Percentiles rank a stretch among this genome's conserved stretches.
phyloP scores from a whole-genome alignment of 495 filamentous ascomycete species.

The Aspergillus egyptiacus region DNA sequence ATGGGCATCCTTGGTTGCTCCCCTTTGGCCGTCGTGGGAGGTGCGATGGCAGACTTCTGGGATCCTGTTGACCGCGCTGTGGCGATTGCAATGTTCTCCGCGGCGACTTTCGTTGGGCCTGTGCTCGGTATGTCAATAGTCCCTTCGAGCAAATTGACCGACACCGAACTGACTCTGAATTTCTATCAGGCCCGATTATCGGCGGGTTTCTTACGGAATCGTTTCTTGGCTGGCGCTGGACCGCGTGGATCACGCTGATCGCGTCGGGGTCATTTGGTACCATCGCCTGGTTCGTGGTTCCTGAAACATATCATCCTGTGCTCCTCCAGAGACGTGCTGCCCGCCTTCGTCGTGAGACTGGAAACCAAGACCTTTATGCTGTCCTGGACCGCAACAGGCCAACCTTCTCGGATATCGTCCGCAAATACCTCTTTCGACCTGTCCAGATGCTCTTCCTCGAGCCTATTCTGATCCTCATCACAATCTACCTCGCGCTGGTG shows the following conservation, averaged over 20 bases:
- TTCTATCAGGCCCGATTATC: conserved; percentile 20
- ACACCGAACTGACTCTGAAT: conserved; percentile 9
- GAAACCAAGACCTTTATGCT: conserved; percentile 56
- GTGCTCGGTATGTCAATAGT: conserved; percentile 37
- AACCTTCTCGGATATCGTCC: conserved; percentile 38
- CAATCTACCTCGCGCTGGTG: conserved; percentile 45
- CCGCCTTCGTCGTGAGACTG: conserved; percentile 52
- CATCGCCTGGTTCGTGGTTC: conserved; percentile 45
- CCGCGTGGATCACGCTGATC: conserved; percentile 59
- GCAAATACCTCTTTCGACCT: conserved; percentile 53
- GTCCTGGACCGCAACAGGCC: conserved; percentile 51
- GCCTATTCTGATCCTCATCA: conserved; percentile 53
- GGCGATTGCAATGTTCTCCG: conserved; percentile 52
- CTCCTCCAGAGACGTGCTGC: conserved; percentile 53
- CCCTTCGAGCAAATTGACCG: not conserved
- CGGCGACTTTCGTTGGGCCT: conserved; percentile 52
- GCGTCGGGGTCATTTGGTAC: conserved; percentile 44
- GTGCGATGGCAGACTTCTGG: conserved; percentile 58
- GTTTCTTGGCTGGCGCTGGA: conserved; percentile 60
- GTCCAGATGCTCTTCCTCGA: conserved; percentile 54
- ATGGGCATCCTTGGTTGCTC: conserved; percentile 58
- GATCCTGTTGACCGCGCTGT: conserved; percentile 53
- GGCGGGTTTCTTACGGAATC: conserved; percentile 54
- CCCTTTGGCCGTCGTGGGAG: conserved; percentile 56
- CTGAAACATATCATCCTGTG: conserved; percentile 55